phyloP scores from a whole-genome alignment of 371 early-diverging fungal genomes.

The Mortierella sp. region DNA sequence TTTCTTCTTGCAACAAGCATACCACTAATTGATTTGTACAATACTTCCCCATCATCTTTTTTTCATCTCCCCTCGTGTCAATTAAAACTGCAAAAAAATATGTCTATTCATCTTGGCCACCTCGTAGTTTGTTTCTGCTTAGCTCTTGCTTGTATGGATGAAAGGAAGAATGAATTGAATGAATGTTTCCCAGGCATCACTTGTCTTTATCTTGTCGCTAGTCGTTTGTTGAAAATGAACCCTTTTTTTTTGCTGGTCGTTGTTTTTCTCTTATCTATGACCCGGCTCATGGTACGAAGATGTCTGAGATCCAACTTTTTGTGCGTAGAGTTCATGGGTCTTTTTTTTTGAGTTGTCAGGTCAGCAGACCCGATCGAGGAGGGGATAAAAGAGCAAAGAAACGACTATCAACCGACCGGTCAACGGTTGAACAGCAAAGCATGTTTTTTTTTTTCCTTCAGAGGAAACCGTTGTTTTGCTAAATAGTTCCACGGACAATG shows the following conservation, averaged over 20 bases:
- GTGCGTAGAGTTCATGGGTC: not conserved
- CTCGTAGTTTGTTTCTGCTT: not conserved
- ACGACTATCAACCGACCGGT: not conserved
- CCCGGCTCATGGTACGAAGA: not conserved
- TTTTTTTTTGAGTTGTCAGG: not conserved
- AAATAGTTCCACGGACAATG: not conserved
- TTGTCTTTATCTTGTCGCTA: not conserved
- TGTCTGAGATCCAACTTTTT: constrained; percentile 13
- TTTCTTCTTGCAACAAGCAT: constrained; percentile 9
- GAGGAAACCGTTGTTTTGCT: not conserved
- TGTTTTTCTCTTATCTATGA: not conserved
- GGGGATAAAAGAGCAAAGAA: no score
- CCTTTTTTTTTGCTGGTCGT: not conserved
- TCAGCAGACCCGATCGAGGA: not conserved
- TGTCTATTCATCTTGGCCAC: not conserved
- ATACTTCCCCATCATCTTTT: not conserved
- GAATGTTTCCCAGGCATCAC: not conserved
- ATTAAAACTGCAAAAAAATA: not conserved
- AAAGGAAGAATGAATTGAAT: not conserved
- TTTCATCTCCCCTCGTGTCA: not conserved
- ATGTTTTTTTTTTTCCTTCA: no score
- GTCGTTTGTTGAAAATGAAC: not conserved
- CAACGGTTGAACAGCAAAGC: not conserved
- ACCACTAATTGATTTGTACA: constrained; percentile 12
- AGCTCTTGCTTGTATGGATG: not conserved